These are phyloP conservation scores for Trichoderma brevicompactum DNA, from an alignment of 2,329 filamentous ascomycete genomes.

Conservation along the genomic window DNA sequence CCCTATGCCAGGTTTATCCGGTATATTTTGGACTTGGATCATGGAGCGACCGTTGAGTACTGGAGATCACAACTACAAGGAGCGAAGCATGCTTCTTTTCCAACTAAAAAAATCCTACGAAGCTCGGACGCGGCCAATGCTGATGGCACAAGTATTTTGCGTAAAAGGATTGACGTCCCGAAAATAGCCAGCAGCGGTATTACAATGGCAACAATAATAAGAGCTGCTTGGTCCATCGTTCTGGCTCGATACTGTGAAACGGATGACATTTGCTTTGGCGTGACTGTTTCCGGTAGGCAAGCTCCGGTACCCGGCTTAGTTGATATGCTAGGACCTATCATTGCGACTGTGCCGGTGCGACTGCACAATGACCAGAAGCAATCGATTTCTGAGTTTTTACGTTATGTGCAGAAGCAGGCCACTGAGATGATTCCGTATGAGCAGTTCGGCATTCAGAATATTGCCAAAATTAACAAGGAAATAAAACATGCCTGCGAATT, in stretches of 20 bases:
- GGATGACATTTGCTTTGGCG: constrained; percentile 22
- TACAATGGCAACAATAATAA: constrained; percentile 21
- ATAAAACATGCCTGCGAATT: constrained; percentile 27
- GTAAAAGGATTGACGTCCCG: background rate
- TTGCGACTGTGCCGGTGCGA: constrained; percentile 26
- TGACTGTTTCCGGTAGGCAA: constrained; percentile 14
- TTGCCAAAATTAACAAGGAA: constrained; percentile 19
- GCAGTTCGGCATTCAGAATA: constrained; percentile 18
- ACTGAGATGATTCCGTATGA: constrained; percentile 18
- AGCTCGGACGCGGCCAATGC: too few relatives aligned
- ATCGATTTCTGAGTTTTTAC: background rate
- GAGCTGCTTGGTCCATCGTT: constrained; percentile 19
- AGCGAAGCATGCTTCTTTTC: constrained; percentile 8
- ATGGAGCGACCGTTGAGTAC: constrained; percentile 7
- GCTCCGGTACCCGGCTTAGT: constrained; percentile 14
- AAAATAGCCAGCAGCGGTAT: background rate
- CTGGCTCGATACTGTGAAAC: constrained; percentile 15
- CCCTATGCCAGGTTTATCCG: constrained; percentile 14
- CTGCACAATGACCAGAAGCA: constrained; percentile 2
- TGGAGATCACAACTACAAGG: constrained; percentile 2
- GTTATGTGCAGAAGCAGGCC: constrained; percentile 17
- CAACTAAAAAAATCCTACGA: background rate
- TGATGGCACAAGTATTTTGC: constrained; percentile 23
- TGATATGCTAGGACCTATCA: constrained; percentile 9
- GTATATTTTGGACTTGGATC: constrained; percentile 19